Base-by-base conservation (phyloP, 257 asterid species). In the Ligustrum vulgare region DNA sequence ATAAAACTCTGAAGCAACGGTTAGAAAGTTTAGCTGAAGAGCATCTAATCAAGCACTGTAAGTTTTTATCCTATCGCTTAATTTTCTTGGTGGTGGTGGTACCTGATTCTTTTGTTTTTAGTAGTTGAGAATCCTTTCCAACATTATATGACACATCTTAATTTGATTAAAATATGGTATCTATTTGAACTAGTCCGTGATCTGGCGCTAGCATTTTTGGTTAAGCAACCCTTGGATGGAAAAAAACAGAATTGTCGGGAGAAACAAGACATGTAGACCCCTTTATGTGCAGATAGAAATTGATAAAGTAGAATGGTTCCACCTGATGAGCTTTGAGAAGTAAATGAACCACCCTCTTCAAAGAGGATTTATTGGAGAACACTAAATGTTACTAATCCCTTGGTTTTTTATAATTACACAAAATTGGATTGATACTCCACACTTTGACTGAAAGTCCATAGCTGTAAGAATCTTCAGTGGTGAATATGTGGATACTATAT, bases 1-100 rank as follows among this genome's bases (percentile, higher is more conserved):
- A 87, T 84, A 87, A 91, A 85, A 86, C 97, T 37, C 85, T 91
- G 74, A 89, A 86, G 82, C 95, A 91, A 71, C 91, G 95, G 3
- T 72, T 89, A 77, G 95, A 91, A 78, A 91, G 72, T 81, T 82
- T 89, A 81, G 84, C 93, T 34, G 95, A 91, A 80, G 95, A 91
- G 82, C 95, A 91, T 73, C 88, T 86, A 66, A 87, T 91, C 62
- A 91, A 91, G 81, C 82, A 81, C 45, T 84, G 97, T 87, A 80
- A 89, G 97, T 83, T 41, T 36, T 69, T 32, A 16, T 39, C 31
- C 34, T 69, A 32, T 32, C 28, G 13, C 18, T 15, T 37, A 37
- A 51, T 62, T 31, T 32, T 64, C 63, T 71, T n/a, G 47, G 23
- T 25, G 25, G 34, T 64, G 28, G 22, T 16, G 45, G 23, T 28